Base-by-base conservation (phyloP, 208 protist species). In the Leishmania gerbilli region DNA sequence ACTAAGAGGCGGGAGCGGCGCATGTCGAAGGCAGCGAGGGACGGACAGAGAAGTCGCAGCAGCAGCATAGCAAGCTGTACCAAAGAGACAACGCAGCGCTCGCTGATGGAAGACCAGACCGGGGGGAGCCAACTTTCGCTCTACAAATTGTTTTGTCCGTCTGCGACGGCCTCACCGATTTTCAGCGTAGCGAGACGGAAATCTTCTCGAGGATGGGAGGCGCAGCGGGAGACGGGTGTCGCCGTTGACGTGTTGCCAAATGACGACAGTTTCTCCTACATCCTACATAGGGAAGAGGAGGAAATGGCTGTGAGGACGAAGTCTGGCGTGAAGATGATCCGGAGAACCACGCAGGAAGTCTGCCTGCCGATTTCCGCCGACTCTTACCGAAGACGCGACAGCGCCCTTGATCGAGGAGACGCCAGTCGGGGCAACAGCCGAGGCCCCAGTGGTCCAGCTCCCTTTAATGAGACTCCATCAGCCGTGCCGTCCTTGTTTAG, bases 11-110 rank as follows among this genome's bases (percentile, higher is more conserved):
- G 67, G 67, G 67, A 71, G 37, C 9, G 40, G 37, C 67, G 67
- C 37, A 79, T 79, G 76, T 31, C 40, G 55, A n/a, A 55, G 74
- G 64, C 27, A 42, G 40, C 49, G 62, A 65, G 0, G 58, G 42
- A 15, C 42, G 17, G 24, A 21, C 21, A 7, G 67, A 62, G 24
- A 19, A 71, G 40, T 4, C 24, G 9, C 27, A 45, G 40, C 9
- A 71, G 40, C 9, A 37, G 60, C 27, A 6, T 34, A 37, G n/a
- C n/a, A 21, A 65, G n/a, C 60, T 34, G 24, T 21, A 49, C 13
- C 40, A 17, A 8, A 8, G 67, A 45, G 19, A 24, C 8, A 27
- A 5, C 40, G 3, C 42, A 19, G 34, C 34, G 37, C 19, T 71
- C 34, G 67, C 24, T 21, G 13, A 34, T 2, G 0, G 21, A n/a